Evolutionary conservation across 2,329 filamentous ascomycete genomes (phyloP).

Genomic region (Metarhizium rileyi): DNA sequence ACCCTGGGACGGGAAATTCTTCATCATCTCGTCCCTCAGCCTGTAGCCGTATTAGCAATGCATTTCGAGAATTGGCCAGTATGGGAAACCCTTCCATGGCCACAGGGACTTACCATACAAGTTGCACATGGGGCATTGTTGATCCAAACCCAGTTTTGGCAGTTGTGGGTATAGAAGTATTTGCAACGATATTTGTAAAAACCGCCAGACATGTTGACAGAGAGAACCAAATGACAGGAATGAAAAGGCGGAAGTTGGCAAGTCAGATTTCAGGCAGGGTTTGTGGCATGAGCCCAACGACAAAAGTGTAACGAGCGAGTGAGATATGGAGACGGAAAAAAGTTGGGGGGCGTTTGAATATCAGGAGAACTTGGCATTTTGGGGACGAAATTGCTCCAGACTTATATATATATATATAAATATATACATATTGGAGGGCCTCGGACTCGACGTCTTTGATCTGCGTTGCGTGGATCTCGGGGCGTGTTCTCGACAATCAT

Average conservation of each 20-base stretch:
- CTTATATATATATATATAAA: not conserved
- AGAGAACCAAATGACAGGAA: not conserved
- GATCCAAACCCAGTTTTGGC: slow-evolving; percentile 45
- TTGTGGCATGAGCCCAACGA: not conserved
- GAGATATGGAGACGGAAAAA: not conserved
- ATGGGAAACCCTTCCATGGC: not conserved
- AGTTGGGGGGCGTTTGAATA: too few relatives aligned
- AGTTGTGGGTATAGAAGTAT: slow-evolving; percentile 42
- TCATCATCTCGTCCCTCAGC: slow-evolving; percentile 40
- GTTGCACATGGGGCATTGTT: slow-evolving; percentile 38
- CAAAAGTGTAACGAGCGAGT: too few relatives aligned
- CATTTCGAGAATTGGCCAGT: not conserved
- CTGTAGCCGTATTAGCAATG: slow-evolving; percentile 19
- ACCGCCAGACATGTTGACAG: slow-evolving; percentile 23
- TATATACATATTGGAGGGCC: not conserved
- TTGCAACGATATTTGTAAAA: slow-evolving; percentile 47
- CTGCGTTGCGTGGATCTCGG: not conserved
- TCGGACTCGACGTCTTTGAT: slow-evolving; percentile 1
- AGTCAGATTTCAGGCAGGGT: not conserved
- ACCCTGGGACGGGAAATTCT: slow-evolving; percentile 16
- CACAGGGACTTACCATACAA: slow-evolving; percentile 34
- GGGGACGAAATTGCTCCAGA: not conserved
- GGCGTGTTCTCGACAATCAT: slow-evolving; percentile 6
- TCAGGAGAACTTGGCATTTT: not conserved
- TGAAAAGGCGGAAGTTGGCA: not conserved